Conservation (phyloP, 2,329 filamentous ascomycete genomes). For the Spiromastix sp. region DNA sequence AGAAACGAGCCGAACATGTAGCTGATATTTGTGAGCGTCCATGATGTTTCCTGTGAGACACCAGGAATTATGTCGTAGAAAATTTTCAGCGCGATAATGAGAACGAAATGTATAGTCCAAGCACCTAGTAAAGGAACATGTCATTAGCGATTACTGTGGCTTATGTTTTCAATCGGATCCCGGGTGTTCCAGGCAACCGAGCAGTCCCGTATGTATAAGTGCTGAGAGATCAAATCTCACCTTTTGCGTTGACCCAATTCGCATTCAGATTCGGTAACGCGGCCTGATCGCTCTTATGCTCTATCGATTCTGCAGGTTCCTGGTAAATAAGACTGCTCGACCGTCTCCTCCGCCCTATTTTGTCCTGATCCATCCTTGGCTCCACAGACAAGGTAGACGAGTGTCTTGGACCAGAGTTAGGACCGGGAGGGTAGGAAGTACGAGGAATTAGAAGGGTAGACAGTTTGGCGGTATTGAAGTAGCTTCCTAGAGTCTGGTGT, state of each 20-base stretch:
- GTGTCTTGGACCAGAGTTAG: slow-evolving; percentile 52
- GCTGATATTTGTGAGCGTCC: slow-evolving; percentile 96
- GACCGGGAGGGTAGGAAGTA: slow-evolving; percentile 81
- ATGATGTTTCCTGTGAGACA: slow-evolving; percentile 94
- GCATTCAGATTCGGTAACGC: slow-evolving; percentile 92
- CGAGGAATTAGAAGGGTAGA: slow-evolving; percentile 84
- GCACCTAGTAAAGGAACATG: slow-evolving; percentile 56
- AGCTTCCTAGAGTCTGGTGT: too few species aligned
- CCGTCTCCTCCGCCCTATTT: slow-evolving; percentile 70
- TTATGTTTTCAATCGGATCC: not conserved
- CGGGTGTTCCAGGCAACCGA: not conserved
- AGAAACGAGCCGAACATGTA: slow-evolving; percentile 99
- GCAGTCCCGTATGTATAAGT: not conserved
- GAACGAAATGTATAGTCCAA: slow-evolving; percentile 93
- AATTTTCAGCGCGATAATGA: slow-evolving; percentile 87
- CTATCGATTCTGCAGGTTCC: slow-evolving; percentile 89
- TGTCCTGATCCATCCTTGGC: slow-evolving; percentile 54
- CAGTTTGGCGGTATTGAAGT: slow-evolving; percentile 83
- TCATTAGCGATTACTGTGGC: too few species aligned
- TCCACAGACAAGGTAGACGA: slow-evolving; percentile 37
- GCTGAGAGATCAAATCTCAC: slow-evolving; percentile 41
- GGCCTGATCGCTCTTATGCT: slow-evolving; percentile 95
- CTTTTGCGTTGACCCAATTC: slow-evolving; percentile 98
- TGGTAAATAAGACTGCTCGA: slow-evolving; percentile 99
- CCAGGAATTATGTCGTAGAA: slow-evolving; percentile 94